These are phyloP conservation scores for Xenoacremonium recifei DNA, from an alignment of 2,329 filamentous ascomycete genomes.

Conservation along the genomic window DNA sequence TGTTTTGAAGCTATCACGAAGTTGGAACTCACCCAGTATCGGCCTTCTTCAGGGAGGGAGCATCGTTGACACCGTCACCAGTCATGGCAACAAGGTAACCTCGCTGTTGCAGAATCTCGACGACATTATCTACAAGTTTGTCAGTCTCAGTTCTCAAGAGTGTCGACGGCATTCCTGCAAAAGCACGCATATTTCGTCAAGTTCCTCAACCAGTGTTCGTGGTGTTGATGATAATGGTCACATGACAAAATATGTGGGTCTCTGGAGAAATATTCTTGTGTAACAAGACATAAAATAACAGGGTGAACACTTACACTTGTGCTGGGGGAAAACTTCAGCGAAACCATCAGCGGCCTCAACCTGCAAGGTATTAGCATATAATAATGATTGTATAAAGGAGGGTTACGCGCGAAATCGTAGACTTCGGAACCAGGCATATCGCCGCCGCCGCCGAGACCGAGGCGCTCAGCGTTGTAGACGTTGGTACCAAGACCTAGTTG, in stretches of 20 bases:
- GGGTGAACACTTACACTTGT: too few relatives aligned
- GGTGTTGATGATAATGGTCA: too few relatives aligned
- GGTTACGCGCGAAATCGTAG: constrained; percentile 94
- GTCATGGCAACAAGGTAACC: constrained; percentile 95
- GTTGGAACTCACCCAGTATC: constrained; percentile 59
- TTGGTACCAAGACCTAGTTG: constrained; percentile 91
- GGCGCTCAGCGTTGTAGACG: constrained; percentile 89
- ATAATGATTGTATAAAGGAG: too few relatives aligned
- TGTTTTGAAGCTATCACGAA: not conserved
- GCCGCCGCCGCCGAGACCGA: constrained; percentile 85
- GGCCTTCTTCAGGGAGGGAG: constrained; percentile 90
- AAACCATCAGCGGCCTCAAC: constrained; percentile 94
- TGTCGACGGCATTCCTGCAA: too few relatives aligned
- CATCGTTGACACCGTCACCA: constrained; percentile 93
- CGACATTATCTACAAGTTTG: too few relatives aligned
- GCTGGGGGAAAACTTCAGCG: constrained; percentile 90
- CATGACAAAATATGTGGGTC: too few relatives aligned
- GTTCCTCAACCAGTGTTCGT: too few relatives aligned
- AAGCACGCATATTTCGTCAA: too few relatives aligned
- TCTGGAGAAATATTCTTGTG: too few relatives aligned
- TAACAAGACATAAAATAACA: too few relatives aligned
- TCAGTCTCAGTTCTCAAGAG: too few relatives aligned
- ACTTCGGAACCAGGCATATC: constrained; percentile 93
- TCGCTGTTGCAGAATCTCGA: constrained; percentile 90
- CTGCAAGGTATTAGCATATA: too few relatives aligned